A percentile compares a stretch with the other conserved stretches of the same genome.
These are phyloP conservation scores for Podospora pseudopauciseta DNA, from an alignment of 495 filamentous ascomycete species.

Conservation along the genomic window DNA sequence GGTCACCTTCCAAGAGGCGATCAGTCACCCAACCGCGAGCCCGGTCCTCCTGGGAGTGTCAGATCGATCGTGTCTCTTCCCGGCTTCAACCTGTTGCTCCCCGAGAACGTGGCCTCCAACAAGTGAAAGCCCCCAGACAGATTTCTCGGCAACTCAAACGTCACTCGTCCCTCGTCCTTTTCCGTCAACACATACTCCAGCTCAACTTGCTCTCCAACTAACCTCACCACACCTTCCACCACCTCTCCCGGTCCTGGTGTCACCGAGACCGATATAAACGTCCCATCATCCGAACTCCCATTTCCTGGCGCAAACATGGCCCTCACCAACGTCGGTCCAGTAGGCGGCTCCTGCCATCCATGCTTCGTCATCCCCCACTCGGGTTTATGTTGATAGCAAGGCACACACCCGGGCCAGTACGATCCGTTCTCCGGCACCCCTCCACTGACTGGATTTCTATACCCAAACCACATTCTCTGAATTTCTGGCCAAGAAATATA, in stretches of 20 bases:
- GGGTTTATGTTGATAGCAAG: constrained; percentile 15
- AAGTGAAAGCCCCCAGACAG: not conserved
- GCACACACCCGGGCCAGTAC: constrained; percentile 27
- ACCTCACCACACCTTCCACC: constrained; percentile 4
- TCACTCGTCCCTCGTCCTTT: not conserved
- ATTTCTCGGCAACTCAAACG: constrained; percentile 5
- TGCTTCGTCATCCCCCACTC: constrained; percentile 17
- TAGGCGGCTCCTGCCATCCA: constrained; percentile 23
- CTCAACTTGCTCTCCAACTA: not conserved
- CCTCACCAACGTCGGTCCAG: constrained; percentile 19
- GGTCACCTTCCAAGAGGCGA: too few relatives aligned
- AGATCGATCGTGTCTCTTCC: constrained; percentile 1
- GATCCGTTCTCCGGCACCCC: constrained; percentile 16
- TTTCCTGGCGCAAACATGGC: constrained; percentile 1
- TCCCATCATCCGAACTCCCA: constrained; percentile 2
- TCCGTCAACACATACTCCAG: not conserved
- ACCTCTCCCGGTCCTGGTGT: constrained; percentile 14
- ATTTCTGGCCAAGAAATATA: constrained; percentile 21
- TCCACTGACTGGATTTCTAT: constrained; percentile 20
- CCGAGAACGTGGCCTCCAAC: constrained; percentile 3
- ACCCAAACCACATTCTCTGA: constrained; percentile 23
- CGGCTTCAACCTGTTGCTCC: constrained; percentile 7
- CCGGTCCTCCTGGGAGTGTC: constrained; percentile 1
- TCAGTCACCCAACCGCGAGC: not conserved
- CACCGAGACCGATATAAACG: constrained; percentile 5